Evolutionary conservation across 2,329 filamentous ascomycete genomes (phyloP), one percentile per base, ranked within the genome.

Genomic region (Fusarium gaditjirri): DNA sequence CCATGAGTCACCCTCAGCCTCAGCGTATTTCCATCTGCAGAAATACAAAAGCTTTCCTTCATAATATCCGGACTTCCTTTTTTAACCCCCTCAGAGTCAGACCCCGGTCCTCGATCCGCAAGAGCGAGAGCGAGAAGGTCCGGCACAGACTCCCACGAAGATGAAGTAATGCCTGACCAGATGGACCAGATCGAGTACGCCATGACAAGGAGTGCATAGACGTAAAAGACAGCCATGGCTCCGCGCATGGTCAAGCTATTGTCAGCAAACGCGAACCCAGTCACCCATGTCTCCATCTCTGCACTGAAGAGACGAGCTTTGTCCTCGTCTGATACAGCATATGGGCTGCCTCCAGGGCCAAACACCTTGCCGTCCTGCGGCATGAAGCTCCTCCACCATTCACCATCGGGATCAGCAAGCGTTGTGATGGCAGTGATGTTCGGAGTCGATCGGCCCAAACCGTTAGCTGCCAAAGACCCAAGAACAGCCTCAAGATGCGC

Each of bases 301-400:
- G 59, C 50, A 9, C 23, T 38, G 14, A 69, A 65, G 56, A 61
- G 61, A 0, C 47, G 56, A 16, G 42, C 31, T 19, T 63, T 58
- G 7, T 71, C 71, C 7, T 64, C 55, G 0, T 36, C 33, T 6
- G 68, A 66, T 21, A 75, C 56, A 2, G 53, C n/a, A 42, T 70
- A 75, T 1, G 73, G 73, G 10, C 23, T 65, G 35, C 73, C 67
- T 3, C 73, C 70, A 2, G 70, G 53, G 1, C 73, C 73, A 33
- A 75, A 75, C 6, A 72, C 68, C 11, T 61, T 67, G 0, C 50
- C 54, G 11, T 50, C 54, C 38, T 75, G 67, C 1, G 72, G 73
- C 70, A 73, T 71, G 8, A 75, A 75, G 8, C 54, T 69, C 35
- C 52, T 75, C 73, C 72, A 73, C 72, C 73, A 75, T 29, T 70